Percentiles rank a stretch among this genome's conserved stretches.
Conservation (phyloP, 306 rosid genomes). For the Medicago arabica region DNA sequence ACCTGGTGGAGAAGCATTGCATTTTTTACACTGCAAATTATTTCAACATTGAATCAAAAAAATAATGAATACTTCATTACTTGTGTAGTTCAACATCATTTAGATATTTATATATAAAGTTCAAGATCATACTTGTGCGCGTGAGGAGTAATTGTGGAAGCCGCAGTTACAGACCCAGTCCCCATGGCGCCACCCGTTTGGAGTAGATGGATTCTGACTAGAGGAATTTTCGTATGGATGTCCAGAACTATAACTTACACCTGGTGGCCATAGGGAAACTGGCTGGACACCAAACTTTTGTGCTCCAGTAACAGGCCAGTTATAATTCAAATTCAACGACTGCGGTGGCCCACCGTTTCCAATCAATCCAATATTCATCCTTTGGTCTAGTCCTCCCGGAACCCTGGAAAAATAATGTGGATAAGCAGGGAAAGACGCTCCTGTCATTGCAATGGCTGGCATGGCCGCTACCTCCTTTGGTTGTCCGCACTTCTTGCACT, state of each 20-base stretch:
- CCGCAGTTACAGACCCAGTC: conserved; percentile 97
- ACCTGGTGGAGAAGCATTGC: conserved; percentile 92
- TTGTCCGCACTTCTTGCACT: conserved; percentile 98
- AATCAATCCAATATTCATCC: conserved; percentile 68
- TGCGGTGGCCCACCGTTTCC: conserved; percentile 64
- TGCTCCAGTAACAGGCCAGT: conserved; percentile 67
- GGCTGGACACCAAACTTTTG: conserved; percentile 70
- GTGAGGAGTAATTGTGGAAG: conserved; percentile 92
- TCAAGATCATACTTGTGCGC: conserved; percentile 69
- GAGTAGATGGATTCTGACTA: conserved; percentile 53
- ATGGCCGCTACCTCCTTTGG: conserved; percentile 93
- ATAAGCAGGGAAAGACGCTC: conserved; percentile 79
- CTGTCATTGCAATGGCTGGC: conserved; percentile 86
- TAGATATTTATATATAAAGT: conserved; percentile 6
- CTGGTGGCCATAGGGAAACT: conserved; percentile 60
- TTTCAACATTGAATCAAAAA: conserved; percentile 48
- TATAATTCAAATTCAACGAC: conserved; percentile 58
- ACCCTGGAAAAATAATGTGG: conserved; percentile 71
- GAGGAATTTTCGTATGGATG: conserved; percentile 58
- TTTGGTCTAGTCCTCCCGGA: conserved; percentile 71
- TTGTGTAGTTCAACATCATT: conserved; percentile 20
- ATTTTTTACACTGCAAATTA: conserved; percentile 87
- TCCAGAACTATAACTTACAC: conserved; percentile 60
- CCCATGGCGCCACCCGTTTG: conserved; percentile 90
- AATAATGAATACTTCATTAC: conserved; percentile 24